Evolutionary conservation across 371 early-diverging fungal genomes (phyloP), one percentile per base, ranked within the genome.

Genomic region (Furculomyces boomerangus): DNA sequence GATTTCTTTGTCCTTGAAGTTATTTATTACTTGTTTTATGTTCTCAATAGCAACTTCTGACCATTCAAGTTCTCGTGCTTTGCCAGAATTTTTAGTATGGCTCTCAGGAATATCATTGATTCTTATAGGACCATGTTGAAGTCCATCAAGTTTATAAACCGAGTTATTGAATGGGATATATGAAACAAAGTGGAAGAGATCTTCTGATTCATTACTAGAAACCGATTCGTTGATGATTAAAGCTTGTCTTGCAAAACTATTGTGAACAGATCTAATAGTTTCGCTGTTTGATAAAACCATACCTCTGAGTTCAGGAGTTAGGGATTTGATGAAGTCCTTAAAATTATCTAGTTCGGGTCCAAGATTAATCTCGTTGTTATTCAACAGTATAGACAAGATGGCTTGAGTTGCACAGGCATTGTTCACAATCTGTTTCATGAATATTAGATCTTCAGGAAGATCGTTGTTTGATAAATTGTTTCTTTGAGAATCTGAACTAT

Each of bases 401-500:
- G 94, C 94, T 66, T 91, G 93, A 0, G 94, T 92, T 14, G 92
- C 91, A 59, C 94, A 93, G 2, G 94, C 93, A 66, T 93, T 93
- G 30, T 82, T 72, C 35, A 85, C 73, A 3, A 83, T 72, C 75
- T 85, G 65, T 18, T 60, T 60, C 1, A 65, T 60, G 68, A 90
- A 90, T 56, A 87, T 88, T 31, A 90, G 75, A 30, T 30, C 27
- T 40, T 46, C 10, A 22, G 54, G 37, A 20, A 37, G 30, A n/a
- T 22, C 5, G 8, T 43, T 8, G 22, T 22, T 20, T 3, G 10
- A 3, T 16, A 20, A 43, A 13, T 20, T 43, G 22, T 43, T 22
- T 5, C 3, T 20, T 13, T 8, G 20, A 20, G 43, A 43, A 43
- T 16, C 20, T 43, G 8, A 8, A 20, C 5, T 8, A 48, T 25